These are phyloP conservation scores for Fusarium sp. DNA, from an alignment of 2,329 filamentous ascomycete species.

Conservation along the genomic window DNA sequence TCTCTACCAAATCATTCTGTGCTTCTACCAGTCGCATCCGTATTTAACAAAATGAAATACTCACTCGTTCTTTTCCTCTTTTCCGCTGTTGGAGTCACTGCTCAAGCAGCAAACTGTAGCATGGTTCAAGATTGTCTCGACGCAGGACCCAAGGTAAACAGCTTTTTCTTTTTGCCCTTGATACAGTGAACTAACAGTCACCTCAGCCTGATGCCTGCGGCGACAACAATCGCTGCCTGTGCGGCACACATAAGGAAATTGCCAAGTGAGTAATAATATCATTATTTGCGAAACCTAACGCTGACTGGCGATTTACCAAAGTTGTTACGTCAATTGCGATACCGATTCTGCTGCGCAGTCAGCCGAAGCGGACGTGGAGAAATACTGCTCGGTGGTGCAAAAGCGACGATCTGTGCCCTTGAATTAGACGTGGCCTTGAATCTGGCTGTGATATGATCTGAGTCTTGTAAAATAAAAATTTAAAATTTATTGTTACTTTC, in stretches of 20 bases:
- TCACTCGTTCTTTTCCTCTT: slow-evolving; percentile 5
- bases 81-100: not conserved
- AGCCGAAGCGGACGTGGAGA: slow-evolving; percentile 6
- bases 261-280: not conserved
- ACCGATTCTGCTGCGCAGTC: slow-evolving; percentile 2
- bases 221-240: slow-evolving; percentile 15
- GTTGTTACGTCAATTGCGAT: slow-evolving; percentile 19
- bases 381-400: slow-evolving; percentile 11
- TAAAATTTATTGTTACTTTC: not conserved
- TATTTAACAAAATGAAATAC: slow-evolving; percentile 7
- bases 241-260: slow-evolving; percentile 31
- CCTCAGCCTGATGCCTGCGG: slow-evolving; percentile 7
- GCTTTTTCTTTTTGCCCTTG: rapidly evolving
- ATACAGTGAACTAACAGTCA: not conserved
- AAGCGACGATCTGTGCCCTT: not conserved
- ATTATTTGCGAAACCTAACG: too few relatives aligned
- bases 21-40: not conserved
- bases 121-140: slow-evolving; percentile 15
- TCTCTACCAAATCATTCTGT: too few relatives aligned
- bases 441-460: too few relatives aligned
- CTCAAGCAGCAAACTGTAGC: slow-evolving; percentile 18
- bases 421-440: not conserved
- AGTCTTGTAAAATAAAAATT: too few relatives aligned
- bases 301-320: not conserved
- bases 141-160: slow-evolving; percentile 10